Evolutionary conservation across 176 grass and related monocot genomes (phyloP), one percentile per base, ranked within the genome.

Genomic region (Zoysia pacifica): DNA sequence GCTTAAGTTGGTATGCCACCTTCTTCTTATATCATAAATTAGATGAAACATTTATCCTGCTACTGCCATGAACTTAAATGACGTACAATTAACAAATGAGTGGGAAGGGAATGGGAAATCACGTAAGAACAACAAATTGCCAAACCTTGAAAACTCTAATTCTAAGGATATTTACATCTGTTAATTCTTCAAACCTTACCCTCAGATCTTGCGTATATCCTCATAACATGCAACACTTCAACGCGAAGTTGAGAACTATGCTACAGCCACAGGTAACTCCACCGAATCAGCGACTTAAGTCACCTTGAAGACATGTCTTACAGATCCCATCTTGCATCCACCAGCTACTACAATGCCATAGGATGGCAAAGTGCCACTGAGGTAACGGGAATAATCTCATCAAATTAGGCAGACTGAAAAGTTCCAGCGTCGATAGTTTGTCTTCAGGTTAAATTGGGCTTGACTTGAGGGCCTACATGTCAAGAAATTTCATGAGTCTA

Each of bases 391-490:
- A 60, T 62, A 74, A 42, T 67, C 62, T 43, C 74, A 68, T 68
- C 82, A 60, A 45, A 82, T 73, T 76, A 82, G 61, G 61, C 73
- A 68, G 37, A 61, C 67, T n/a, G 14, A 61, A 66, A 77, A 67
- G 44, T 82, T 45, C 61, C 42, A 13, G 16, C 28, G 36, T 73
- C 16, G 7, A 77, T 67, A 1, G 42, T 81, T 71, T 54, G 81
- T 82, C 72, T 82, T 65, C 73, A 58, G 49, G 74, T 91, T 89
- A 97, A 70, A 93, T 91, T 28, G 93, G 93, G 77, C 90, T 93
- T 82, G 93, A 87, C 67, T 93, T 97, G 35, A 89, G 90, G 72
- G 86, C 90, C 93, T 93, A 78, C 82, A 86, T 10, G 70, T 60
- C 1, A 1, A 42, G 8, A 86, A 20, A 62, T 35, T 77, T 28